These are phyloP conservation scores for Meira miltonrushii DNA, from an alignment of 1,284 basidiomycete species.

Conservation along the genomic window DNA sequence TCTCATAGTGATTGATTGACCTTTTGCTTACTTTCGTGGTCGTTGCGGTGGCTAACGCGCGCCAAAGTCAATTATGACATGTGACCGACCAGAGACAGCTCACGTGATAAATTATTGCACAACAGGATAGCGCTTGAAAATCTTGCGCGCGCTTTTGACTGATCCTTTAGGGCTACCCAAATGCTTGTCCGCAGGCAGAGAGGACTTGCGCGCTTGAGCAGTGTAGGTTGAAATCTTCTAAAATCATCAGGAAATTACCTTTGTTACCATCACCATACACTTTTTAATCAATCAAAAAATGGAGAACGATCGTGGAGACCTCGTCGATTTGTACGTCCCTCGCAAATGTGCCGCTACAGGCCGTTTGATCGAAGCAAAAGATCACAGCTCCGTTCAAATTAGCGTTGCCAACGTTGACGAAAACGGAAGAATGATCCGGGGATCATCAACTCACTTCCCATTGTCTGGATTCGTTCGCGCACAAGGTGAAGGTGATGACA, in stretches of 20 bases:
- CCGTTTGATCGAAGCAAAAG: slow-evolving; percentile 95
- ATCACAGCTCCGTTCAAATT: slow-evolving; percentile 97
- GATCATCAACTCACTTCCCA: slow-evolving; percentile 80
- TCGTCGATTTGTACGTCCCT: slow-evolving; percentile 99
- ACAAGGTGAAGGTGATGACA: slow-evolving; percentile 95
- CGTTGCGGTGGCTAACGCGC: no score
- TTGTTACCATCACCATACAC: background rate
- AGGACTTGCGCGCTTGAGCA: no score
- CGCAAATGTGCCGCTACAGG: slow-evolving; percentile 81
- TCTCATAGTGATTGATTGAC: no score
- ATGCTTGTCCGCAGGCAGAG: no score
- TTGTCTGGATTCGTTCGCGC: slow-evolving; percentile 89
- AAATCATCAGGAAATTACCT: background rate
- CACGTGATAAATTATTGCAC: no score
- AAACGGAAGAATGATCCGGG: slow-evolving; percentile 78
- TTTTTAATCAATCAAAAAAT: slow-evolving; percentile 40
- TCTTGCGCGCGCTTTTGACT: no score
- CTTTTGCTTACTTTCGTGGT: no score
- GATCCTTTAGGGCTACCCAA: no score
- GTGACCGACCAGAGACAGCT: no score
- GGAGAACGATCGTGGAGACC: slow-evolving; percentile 68
- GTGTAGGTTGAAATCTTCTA: no score
- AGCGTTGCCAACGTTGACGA: slow-evolving; percentile 90
- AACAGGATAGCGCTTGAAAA: no score
- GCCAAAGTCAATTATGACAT: no score